Evolutionary conservation across 176 grass and related monocot species (phyloP).

Genomic region (Avena atlantica): DNA sequence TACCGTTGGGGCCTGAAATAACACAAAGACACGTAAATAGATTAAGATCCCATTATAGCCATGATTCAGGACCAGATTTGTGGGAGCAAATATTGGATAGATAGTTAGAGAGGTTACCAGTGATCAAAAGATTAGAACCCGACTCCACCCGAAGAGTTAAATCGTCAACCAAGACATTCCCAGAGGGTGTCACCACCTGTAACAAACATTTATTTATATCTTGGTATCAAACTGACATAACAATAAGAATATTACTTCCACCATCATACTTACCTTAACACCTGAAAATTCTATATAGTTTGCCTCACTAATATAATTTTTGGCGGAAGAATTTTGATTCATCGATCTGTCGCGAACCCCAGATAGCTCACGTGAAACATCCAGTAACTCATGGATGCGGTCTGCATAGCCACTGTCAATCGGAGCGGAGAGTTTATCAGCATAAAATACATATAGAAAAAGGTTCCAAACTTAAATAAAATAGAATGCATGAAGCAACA

Average conservation of each 20-base stretch:
- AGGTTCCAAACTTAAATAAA: slow-evolving; percentile 17
- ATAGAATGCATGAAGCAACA: slow-evolving; percentile 21
- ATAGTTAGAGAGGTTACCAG: slow-evolving; percentile 61
- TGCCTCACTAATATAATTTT: slow-evolving; percentile 89
- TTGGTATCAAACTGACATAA: background rate
- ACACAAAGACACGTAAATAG: slow-evolving; percentile 22
- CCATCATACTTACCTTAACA: slow-evolving; percentile 72
- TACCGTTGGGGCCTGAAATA: slow-evolving; percentile 93
- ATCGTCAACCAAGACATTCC: slow-evolving; percentile 88
- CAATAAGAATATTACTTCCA: background rate
- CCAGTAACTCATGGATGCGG: slow-evolving; percentile 90
- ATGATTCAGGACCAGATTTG: slow-evolving; percentile 5
- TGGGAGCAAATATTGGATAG: slow-evolving; percentile 22
- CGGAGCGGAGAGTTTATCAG: slow-evolving; percentile 25
- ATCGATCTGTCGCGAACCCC: slow-evolving; percentile 51
- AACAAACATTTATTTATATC: slow-evolving; percentile 52
- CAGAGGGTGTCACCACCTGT: slow-evolving; percentile 95
- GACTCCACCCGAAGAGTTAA: slow-evolving; percentile 82
- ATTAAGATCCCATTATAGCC: slow-evolving; percentile 21
- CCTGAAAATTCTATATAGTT: slow-evolving; percentile 95
- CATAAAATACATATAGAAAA: slow-evolving; percentile 7
- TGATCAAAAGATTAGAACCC: slow-evolving; percentile 98
- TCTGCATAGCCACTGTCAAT: slow-evolving; percentile 88
- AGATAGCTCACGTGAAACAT: slow-evolving; percentile 79
- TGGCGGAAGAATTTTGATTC: slow-evolving; percentile 50